Conservation (phyloP, 768 basidiomycete genomes). For the Tricholoma bakamatsutake region DNA sequence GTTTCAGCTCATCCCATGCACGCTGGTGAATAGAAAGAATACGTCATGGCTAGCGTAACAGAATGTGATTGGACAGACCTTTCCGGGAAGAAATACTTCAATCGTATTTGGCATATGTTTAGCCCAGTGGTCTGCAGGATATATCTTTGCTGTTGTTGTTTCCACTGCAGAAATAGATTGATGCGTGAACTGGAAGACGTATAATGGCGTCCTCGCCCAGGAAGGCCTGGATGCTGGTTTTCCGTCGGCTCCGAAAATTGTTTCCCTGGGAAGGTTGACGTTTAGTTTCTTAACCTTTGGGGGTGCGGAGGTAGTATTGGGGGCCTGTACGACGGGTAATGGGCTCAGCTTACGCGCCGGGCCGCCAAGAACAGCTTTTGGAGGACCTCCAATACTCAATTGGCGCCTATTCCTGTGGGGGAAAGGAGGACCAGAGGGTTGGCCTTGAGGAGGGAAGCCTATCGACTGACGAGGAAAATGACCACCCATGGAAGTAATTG, state of each 20-base stretch:
- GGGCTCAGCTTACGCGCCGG: constrained; percentile 74
- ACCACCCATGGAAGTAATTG: constrained; percentile 55
- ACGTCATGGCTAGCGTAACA: constrained; percentile 8
- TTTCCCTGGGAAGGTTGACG: constrained; percentile 74
- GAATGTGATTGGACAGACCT: constrained; percentile 37
- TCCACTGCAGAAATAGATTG: constrained; percentile 20
- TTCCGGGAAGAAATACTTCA: constrained; percentile 80
- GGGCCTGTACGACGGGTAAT: constrained; percentile 33
- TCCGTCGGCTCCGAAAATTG: constrained; percentile 35
- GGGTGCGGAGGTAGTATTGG: constrained; percentile 22
- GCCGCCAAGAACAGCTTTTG: constrained; percentile 79
- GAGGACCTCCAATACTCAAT: constrained; percentile 80
- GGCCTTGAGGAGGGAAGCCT: constrained; percentile 23
- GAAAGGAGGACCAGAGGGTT: constrained; percentile 37
- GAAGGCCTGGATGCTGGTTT: constrained; percentile 36
- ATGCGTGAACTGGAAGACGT: constrained; percentile 16
- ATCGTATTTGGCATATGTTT: constrained; percentile 54
- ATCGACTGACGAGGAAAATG: constrained; percentile 50
- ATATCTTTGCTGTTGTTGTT: constrained; percentile 43
- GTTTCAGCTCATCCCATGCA: constrained; percentile 71
- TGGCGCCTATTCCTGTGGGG: constrained; percentile 60
- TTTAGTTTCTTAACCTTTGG: constrained; percentile 59
- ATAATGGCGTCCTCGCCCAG: constrained; percentile 61
- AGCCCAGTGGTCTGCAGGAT: constrained; percentile 63
- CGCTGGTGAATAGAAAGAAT: constrained; percentile 32